Evolutionary conservation across 2,329 filamentous ascomycete genomes (phyloP).

Genomic region (Colletotrichum karsti): DNA sequence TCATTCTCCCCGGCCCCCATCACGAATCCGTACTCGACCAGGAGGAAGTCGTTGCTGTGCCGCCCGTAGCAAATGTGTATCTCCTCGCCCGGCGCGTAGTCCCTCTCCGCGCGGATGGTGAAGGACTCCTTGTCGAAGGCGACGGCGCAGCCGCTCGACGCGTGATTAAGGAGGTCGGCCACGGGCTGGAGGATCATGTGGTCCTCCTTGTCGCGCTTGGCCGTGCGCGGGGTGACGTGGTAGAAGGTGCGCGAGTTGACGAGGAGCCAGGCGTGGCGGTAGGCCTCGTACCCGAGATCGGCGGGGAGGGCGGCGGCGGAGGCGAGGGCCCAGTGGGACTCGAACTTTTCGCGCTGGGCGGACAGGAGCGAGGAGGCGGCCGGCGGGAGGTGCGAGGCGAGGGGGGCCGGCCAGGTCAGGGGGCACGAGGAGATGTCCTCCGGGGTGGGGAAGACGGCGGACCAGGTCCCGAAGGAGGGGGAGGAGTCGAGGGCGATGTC

Average conservation of each 20-base stretch:
- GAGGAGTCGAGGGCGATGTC: constrained; percentile 66
- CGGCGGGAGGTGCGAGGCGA: constrained; percentile 56
- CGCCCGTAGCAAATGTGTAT: constrained; percentile 75
- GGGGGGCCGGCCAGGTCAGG: constrained; percentile 54
- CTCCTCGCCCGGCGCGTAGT: constrained; percentile 68
- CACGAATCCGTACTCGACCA: constrained; percentile 72
- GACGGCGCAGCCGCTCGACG: constrained; percentile 59
- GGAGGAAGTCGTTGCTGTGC: constrained; percentile 77
- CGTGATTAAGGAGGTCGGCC: constrained; percentile 76
- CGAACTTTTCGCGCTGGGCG: constrained; percentile 58
- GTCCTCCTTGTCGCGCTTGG: constrained; percentile 57
- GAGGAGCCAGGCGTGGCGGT: constrained; percentile 65
- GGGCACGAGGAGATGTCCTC: constrained; percentile 65
- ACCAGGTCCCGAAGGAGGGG: constrained; percentile 64
- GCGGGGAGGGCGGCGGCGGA: constrained; percentile 37
- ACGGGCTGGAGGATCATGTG: constrained; percentile 77
- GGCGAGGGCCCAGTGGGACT: constrained; percentile 48
- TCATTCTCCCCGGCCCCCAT: constrained; percentile 52
- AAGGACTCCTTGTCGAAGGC: constrained; percentile 60
- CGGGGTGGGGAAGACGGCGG: constrained; percentile 70
- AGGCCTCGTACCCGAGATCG: constrained; percentile 47
- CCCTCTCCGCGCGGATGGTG: constrained; percentile 58
- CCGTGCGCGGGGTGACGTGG: constrained; percentile 56
- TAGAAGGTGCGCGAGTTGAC: constrained; percentile 72
- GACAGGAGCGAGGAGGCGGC: constrained; percentile 54